A percentile compares a stretch with the other conserved stretches of the same genome.
Conservation (phyloP, 257 asterid genomes). For the Nicotiana noctiflora region DNA sequence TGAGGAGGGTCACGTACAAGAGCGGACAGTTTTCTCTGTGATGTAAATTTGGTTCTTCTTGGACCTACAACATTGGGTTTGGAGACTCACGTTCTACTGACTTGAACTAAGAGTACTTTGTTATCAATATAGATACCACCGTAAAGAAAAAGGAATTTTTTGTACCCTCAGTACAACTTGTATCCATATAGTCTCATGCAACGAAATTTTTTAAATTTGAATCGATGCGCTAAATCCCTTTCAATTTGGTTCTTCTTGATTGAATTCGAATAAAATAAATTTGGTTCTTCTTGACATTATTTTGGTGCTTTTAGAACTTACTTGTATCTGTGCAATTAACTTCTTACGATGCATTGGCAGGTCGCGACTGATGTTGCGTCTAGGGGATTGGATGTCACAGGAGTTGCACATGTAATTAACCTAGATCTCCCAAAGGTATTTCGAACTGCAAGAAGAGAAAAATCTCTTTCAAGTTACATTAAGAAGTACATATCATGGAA, state of each 20-base stretch:
- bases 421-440: slow-evolving; percentile 87
- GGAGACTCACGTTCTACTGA: neutral
- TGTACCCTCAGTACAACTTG: neutral
- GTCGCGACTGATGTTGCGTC: slow-evolving; percentile 97
- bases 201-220: neutral
- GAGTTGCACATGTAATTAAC: slow-evolving; percentile 81
- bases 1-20: neutral
- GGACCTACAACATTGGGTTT: neutral
- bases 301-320: neutral
- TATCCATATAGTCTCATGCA: neutral
- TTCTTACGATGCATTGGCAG: slow-evolving; percentile 33
- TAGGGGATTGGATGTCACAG: slow-evolving; percentile 85
- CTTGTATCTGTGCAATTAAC: neutral
- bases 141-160: neutral
- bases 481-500: neutral
- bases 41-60: neutral
- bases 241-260: neutral
- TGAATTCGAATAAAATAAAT: neutral
- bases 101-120: neutral
- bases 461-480: slow-evolving; percentile 1
- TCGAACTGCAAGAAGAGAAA: slow-evolving; percentile 11
- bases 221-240: neutral
- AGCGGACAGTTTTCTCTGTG: neutral
- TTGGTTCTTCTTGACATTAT: neutral
- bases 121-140: neutral